These are phyloP conservation scores for Geum urbanum DNA, from an alignment of 306 rosid genomes.

Conservation along the genomic window DNA sequence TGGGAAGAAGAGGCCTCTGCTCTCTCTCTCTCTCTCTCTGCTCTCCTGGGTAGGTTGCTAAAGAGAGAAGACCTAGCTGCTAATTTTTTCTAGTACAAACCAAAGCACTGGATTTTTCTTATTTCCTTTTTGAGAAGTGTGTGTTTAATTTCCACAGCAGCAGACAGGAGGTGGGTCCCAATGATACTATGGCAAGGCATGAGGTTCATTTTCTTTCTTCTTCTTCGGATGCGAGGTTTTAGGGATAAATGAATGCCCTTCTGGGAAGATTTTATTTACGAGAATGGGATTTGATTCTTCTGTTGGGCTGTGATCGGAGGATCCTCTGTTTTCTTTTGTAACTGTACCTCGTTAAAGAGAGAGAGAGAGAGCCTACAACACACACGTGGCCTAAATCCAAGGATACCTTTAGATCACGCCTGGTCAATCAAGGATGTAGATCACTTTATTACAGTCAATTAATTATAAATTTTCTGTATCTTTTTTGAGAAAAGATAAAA, in stretches of 20 bases:
- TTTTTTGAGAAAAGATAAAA: background rate
- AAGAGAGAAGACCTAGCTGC: background rate
- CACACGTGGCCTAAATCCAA: constrained; percentile 3
- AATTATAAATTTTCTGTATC: background rate
- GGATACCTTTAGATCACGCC: constrained; percentile 7
- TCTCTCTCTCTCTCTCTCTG: background rate
- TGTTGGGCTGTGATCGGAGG: constrained; percentile 40
- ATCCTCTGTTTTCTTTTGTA: constrained; percentile 23
- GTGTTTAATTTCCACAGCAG: constrained; percentile 25
- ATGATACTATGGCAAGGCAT: constrained; percentile 22
- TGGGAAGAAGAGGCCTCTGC: too few relatives aligned
- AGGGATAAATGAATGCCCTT: constrained; percentile 32
- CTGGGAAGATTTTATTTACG: constrained; percentile 30
- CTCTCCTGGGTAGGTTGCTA: constrained; percentile 20
- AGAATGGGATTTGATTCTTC: constrained; percentile 28
- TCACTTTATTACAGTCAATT: constrained; percentile 2
- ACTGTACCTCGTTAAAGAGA: background rate
- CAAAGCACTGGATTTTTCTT: background rate
- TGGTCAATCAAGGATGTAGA: constrained; percentile 1
- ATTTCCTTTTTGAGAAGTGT: constrained; percentile 19
- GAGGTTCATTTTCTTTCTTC: constrained; percentile 21
- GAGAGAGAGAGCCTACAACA: background rate
- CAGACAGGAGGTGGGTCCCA: constrained; percentile 48
- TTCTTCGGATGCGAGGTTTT: constrained; percentile 1
- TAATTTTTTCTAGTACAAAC: background rate